Percentiles rank a stretch among this genome's conserved stretches.
Conservation (phyloP, 768 basidiomycete species). For the Tylopilus sp. region DNA sequence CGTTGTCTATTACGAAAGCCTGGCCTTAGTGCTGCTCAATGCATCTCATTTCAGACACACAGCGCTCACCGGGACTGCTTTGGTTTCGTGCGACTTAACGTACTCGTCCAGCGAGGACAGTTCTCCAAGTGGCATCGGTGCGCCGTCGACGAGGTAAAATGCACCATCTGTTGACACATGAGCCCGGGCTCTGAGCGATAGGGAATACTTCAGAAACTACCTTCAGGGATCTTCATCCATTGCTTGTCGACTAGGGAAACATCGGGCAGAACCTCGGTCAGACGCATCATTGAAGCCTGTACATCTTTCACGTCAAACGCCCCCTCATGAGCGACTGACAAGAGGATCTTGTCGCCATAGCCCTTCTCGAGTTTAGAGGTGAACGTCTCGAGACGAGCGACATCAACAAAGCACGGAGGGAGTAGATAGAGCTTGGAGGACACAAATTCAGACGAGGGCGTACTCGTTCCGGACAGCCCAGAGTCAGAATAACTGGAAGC, state of each 20-base stretch:
- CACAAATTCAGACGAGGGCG: constrained; percentile 24
- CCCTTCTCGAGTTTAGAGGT: constrained; percentile 25
- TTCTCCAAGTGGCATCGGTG: constrained; percentile 8
- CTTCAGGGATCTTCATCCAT: constrained; percentile 22
- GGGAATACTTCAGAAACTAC: constrained; percentile 1
- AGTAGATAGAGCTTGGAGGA: constrained; percentile 23
- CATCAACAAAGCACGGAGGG: constrained; percentile 13
- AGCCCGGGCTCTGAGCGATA: neutral
- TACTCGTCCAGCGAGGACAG: constrained; percentile 16
- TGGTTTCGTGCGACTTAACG: constrained; percentile 4
- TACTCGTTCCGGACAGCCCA: constrained; percentile 18
- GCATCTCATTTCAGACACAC: neutral
- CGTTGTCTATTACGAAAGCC: constrained; percentile 36
- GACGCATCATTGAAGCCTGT: constrained; percentile 2
- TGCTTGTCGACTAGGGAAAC: constrained; percentile 1
- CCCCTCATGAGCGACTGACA: constrained; percentile 18
- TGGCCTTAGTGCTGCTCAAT: neutral
- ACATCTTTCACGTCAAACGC: constrained; percentile 10
- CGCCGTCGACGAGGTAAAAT: constrained; percentile 19
- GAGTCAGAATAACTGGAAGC: constrained; percentile 17
- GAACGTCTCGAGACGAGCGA: constrained; percentile 14
- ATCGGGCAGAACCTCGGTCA: constrained; percentile 16
- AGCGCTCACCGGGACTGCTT: constrained; percentile 13
- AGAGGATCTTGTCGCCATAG: constrained; percentile 25
- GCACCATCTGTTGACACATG: neutral